Base-by-base conservation (phyloP, 208 protist species). In the Leishmania major region DNA sequence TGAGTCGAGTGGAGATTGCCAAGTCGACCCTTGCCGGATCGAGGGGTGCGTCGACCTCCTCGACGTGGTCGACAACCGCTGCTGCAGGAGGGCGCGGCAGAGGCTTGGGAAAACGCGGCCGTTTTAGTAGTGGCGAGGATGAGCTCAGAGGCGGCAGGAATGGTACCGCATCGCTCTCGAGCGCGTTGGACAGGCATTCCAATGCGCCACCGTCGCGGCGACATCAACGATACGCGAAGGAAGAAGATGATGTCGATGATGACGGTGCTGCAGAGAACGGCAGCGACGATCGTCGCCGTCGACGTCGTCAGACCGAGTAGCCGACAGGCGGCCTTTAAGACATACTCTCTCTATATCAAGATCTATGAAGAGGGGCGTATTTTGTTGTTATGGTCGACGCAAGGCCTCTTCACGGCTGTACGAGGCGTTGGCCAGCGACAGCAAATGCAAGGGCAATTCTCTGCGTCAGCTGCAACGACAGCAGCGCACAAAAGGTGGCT, bases 1-100 rank as follows among this genome's bases (percentile, higher is more conserved):
- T 96, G 40, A 91, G 88, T 11, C 85, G 87, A 1, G 93, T 96
- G 73, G 93, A 96, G 87, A 82, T 87, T 5, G 81, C 87, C 35
- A 93, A 90, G 78, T 85, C 91, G 28, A 75, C 55, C 5, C 71
- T 73, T 35, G 86, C 76, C 57, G 82, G 55, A 51, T 40, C 51
- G 19, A 73, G n/a, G 45, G 78, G 70, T 53, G 71, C 22, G 49
- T 37, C 28, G 4, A 84, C 70, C 28, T 51, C 45, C 11, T 73
- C 64, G 45, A 49, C 71, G 53, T 78, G 75, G 51, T 84, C 75
- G 28, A 80, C 66, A 17, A 49, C 31, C 10, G 77, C 47, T 25
- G 64, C 73, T 45, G 78, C 78, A 37, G 73, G n/a, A 57, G 45
- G 51, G 6, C 70, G 75, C 8, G 55, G 80, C 6, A 55, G 75